Conservation (phyloP, 2,329 filamentous ascomycete genomes). For the Aphanoascus verrucosus region DNA sequence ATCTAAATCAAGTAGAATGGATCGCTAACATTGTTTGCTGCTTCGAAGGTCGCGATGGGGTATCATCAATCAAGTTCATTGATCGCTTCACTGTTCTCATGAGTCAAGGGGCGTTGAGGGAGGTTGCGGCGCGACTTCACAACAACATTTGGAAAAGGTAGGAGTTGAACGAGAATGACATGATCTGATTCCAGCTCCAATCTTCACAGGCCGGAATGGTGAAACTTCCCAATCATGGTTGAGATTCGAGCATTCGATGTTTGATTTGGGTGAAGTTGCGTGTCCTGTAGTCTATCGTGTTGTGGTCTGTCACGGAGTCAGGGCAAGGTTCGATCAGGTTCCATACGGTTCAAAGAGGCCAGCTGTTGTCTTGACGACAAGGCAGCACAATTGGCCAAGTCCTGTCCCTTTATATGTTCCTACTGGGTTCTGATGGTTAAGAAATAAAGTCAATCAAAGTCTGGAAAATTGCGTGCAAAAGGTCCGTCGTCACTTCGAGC, state of each 20-base stretch:
- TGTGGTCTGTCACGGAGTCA: background rate
- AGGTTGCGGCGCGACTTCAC: no score
- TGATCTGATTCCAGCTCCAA: background rate
- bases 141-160: no score
- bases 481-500: no score
- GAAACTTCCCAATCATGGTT: background rate
- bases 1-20: no score
- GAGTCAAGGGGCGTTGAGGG: no score
- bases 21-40: no score
- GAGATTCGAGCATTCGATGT: background rate
- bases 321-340: conserved; percentile 10
- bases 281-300: background rate
- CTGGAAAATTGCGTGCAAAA: background rate
- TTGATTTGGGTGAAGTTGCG: background rate
- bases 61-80: no score
- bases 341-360: conserved; percentile 8
- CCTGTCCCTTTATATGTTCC: background rate
- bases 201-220: background rate
- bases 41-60: no score
- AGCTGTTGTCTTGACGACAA: background rate
- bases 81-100: no score
- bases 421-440: background rate
- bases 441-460: background rate
- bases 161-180: no score
- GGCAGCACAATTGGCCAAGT: background rate